phyloP scores from a whole-genome alignment of 768 basidiomycete species.

The Lactarius deliciosus region DNA sequence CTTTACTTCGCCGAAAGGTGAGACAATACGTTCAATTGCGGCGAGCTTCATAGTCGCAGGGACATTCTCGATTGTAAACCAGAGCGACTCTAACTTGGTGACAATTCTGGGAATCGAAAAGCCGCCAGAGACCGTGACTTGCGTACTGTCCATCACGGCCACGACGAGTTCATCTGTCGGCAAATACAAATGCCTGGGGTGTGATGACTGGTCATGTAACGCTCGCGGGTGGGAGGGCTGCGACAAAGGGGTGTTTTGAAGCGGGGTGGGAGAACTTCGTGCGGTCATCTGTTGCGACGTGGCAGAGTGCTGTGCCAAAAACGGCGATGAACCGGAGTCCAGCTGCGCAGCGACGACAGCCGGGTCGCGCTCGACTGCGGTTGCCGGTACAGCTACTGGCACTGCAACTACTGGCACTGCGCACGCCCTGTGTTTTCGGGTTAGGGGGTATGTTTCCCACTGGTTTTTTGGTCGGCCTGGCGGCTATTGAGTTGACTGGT shows the following conservation, averaged over 20 bases:
- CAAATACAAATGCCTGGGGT: not conserved
- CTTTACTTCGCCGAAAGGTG: slow-evolving; percentile 48
- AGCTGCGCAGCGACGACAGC: not conserved
- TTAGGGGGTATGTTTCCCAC: not conserved
- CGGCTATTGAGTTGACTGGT: not conserved
- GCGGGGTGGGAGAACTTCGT: not conserved
- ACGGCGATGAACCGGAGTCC: not conserved
- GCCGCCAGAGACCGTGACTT: slow-evolving; percentile 57
- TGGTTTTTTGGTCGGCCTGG: not conserved
- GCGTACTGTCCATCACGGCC: slow-evolving; percentile 53
- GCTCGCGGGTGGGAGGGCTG: not conserved
- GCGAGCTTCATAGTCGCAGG: slow-evolving; percentile 38
- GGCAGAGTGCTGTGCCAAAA: not conserved
- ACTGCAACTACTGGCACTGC: not conserved
- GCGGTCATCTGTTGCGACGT: not conserved
- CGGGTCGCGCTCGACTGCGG: slow-evolving; percentile 1
- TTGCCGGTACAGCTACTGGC: not conserved
- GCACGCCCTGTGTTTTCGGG: not conserved
- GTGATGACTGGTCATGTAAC: not conserved
- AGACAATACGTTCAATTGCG: slow-evolving; percentile 42
- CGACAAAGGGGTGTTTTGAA: not conserved
- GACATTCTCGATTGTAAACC: slow-evolving; percentile 55
- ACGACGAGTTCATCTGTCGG: slow-evolving; percentile 29
- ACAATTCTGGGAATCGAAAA: slow-evolving; percentile 55
- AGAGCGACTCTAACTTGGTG: slow-evolving; percentile 71